These are phyloP conservation scores for Nitzschia inconspicua DNA, from an alignment of 108 stramenopile genomes.

Conservation along the genomic window DNA sequence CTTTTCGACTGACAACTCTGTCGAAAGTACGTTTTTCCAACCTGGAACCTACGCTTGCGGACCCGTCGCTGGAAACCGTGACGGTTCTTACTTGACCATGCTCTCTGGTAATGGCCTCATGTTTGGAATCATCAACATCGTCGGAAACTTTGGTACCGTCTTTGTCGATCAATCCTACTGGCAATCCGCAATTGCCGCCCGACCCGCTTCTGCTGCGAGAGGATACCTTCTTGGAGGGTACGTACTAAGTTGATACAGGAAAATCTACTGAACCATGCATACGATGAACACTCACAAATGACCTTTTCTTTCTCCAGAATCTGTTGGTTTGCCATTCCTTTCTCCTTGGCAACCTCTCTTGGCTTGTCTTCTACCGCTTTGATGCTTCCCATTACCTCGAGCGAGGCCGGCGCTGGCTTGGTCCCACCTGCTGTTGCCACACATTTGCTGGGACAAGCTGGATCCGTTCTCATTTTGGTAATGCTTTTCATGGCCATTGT, in stretches of 20 bases:
- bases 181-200: conserved; percentile 93
- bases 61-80: conserved; percentile 72
- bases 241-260: neutral
- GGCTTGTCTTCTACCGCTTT: conserved; percentile 86
- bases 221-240: conserved; percentile 93
- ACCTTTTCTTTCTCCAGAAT: conserved; percentile 24
- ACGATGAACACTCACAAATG: neutral
- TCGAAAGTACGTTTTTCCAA: conserved; percentile 54
- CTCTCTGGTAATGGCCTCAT: conserved; percentile 82
- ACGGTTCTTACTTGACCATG: conserved; percentile 92
- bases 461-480: conserved; percentile 71
- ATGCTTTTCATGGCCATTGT: conserved; percentile 97
- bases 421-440: conserved; percentile 91
- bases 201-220: conserved; percentile 69
- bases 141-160: conserved; percentile 95
- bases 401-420: conserved; percentile 83
- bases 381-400: conserved; percentile 79
- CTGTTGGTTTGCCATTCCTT: conserved; percentile 91
- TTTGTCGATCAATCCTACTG: conserved; percentile 94
- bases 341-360: conserved; percentile 90
- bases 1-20: conserved; percentile 42
- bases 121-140: conserved; percentile 94
- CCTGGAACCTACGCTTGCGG: conserved; percentile 64
- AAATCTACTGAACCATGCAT: neutral
- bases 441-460: conserved; percentile 74